A percentile compares a stretch with the other conserved stretches of the same genome.
Conservation (phyloP, 2,329 filamentous ascomycete species). For the Talaromyces pinophilus region DNA sequence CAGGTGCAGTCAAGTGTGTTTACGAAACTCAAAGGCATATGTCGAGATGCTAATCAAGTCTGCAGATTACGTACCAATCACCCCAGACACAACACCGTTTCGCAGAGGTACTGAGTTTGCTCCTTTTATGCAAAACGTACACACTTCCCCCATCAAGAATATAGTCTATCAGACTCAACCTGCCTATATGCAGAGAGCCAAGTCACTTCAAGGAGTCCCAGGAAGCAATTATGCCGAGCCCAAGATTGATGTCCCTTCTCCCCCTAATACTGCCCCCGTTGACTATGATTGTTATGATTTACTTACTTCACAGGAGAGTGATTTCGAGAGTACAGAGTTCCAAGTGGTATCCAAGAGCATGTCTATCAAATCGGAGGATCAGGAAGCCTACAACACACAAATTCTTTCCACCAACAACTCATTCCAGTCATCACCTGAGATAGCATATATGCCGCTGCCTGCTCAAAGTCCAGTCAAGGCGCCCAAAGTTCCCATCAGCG, state of each 20-base stretch:
- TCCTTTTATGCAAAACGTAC: conserved; percentile 42
- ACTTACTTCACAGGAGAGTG: conserved; percentile 53
- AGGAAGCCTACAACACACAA: conserved; percentile 9
- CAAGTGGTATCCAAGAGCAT: conserved; percentile 45
- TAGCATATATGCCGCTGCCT: conserved; percentile 46
- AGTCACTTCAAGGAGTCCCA: conserved; percentile 50
- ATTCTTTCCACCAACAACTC: conserved; percentile 52
- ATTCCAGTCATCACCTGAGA: conserved; percentile 56
- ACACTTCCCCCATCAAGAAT: conserved; percentile 44
- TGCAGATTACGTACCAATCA: conserved; percentile 65
- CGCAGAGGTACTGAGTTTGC: conserved; percentile 42
- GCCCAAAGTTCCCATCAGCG: conserved; percentile 36
- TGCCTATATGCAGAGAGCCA: conserved; percentile 48
- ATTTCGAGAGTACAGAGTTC: conserved; percentile 33
- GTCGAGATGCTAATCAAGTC: neutral
- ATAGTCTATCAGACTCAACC: conserved; percentile 37
- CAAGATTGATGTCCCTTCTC: conserved; percentile 56
- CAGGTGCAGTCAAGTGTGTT: conserved; percentile 62
- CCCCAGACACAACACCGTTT: conserved; percentile 65
- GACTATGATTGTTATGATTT: conserved; percentile 50
- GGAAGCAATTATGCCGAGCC: conserved; percentile 35
- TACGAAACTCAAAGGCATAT: neutral
- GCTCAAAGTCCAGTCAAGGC: conserved; percentile 29
- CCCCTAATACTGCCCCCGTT: conserved; percentile 56
- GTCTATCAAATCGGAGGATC: conserved; percentile 26